Percentiles rank a stretch among this genome's conserved stretches.
phyloP scores from a whole-genome alignment of 2,329 filamentous ascomycete species.

The Sodiomyces alkalinus region DNA sequence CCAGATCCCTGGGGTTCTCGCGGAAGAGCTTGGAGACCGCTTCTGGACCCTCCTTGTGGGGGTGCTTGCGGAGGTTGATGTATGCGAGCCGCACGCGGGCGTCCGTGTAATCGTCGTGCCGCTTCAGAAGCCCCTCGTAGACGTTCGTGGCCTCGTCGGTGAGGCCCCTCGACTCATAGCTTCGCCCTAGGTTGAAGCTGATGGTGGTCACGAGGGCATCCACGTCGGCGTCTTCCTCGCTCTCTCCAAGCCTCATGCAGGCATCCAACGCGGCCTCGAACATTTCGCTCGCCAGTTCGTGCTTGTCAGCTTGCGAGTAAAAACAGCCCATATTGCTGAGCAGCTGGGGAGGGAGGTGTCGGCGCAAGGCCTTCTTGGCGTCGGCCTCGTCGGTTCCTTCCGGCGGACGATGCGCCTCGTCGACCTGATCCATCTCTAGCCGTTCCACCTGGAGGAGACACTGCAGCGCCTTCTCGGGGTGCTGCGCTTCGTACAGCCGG shows the following conservation, averaged over 20 bases:
- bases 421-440: slow-evolving; percentile 68
- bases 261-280: slow-evolving; percentile 87
- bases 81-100: slow-evolving; percentile 80
- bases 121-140: slow-evolving; percentile 71
- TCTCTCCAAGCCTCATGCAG: slow-evolving; percentile 67
- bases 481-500: slow-evolving; percentile 72
- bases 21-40: slow-evolving; percentile 76
- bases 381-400: slow-evolving; percentile 40
- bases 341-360: slow-evolving; percentile 72
- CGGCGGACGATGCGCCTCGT: slow-evolving; percentile 50
- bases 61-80: slow-evolving; percentile 68
- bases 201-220: slow-evolving; percentile 91
- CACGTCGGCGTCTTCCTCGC: slow-evolving; percentile 62
- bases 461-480: slow-evolving; percentile 80
- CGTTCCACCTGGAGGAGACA: slow-evolving; percentile 88
- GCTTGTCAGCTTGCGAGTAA: slow-evolving; percentile 75
- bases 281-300: slow-evolving; percentile 63
- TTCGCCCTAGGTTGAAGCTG: slow-evolving; percentile 88
- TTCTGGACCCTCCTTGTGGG: slow-evolving; percentile 74
- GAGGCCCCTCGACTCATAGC: slow-evolving; percentile 75
- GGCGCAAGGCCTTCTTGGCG: slow-evolving; percentile 48
- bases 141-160: slow-evolving; percentile 73
- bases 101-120: slow-evolving; percentile 85
- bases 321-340: slow-evolving; percentile 98
- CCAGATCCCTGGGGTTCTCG: slow-evolving; percentile 68